Base-by-base conservation (phyloP, 805 yeast genomes). In the Saturnispora mendoncae region DNA sequence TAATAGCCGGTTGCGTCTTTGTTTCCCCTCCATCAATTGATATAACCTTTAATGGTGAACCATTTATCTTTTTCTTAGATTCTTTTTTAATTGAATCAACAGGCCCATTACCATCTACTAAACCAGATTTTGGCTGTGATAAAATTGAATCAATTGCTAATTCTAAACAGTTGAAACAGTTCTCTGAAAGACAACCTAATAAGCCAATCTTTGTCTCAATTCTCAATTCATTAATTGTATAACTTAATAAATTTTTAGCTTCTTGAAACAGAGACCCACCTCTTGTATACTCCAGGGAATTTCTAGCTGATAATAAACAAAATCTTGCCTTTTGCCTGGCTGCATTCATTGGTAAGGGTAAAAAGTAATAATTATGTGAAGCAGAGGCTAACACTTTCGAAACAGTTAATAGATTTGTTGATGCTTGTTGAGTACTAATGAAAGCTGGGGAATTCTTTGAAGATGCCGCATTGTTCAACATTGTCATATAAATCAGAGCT, bases 261-360 rank as follows among this genome's bases (percentile, higher is more conserved):
- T 79, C 86, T 53, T 76, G 83, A 54, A 80, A 78, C 41, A 86
- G 60, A 1, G 90, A 78, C 0, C 95, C 95, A 29, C 87, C 86
- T 55, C 84, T 76, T 2, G 84, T 78, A 55, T 84, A 85, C 47
- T 86, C 95, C 42, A 87, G 64, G 0, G 86, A 75, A 13, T 94
- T 87, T 47, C 76, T 75, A 0, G 87, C 85, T 21, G 80, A 81
- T 36, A 81, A 51, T 24, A 83, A 62, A 0, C 82, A 68, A 47
- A 79, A 69, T 36, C 86, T 64, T 2, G 84, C 76, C 51, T 73
- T 76, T 46, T 79, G 76, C 46, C 86, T 59, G 0, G 82, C 65
- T 8, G 75, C 60, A 48, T 79, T 80, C 35, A 79, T 56, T 0
- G 92, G 88, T 10, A 81, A 56, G 0, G 88, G 82, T 8, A 80